These are phyloP conservation scores for Pyracantha coccinea DNA, from an alignment of 331 rosid species.

Conservation along the genomic window DNA sequence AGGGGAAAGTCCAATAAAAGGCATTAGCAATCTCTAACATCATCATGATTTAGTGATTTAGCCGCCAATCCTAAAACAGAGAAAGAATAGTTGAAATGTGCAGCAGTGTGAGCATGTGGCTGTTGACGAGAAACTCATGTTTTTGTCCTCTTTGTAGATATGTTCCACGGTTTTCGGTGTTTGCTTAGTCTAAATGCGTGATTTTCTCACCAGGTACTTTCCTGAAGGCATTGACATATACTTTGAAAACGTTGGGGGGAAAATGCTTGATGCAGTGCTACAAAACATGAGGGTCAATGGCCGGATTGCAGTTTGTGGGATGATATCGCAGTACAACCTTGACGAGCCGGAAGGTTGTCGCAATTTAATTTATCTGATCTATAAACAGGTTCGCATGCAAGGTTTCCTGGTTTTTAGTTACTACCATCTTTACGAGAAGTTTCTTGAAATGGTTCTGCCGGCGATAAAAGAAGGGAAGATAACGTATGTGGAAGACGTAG, in stretches of 20 bases:
- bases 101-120: background rate
- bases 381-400: background rate
- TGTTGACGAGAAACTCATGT: background rate
- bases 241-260: conserved; percentile 27
- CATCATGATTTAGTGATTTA: background rate
- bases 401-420: background rate
- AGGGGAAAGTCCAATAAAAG: background rate
- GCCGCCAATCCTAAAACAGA: background rate
- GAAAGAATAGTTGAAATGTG: background rate
- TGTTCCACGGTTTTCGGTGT: background rate
- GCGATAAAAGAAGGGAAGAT: conserved; percentile 12
- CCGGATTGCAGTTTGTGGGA: conserved; percentile 24
- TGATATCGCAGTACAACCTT: conserved; percentile 29
- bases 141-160: no score
- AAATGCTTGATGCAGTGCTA: conserved; percentile 24
- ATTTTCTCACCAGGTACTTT: conserved; percentile 3
- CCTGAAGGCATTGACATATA: conserved; percentile 21
- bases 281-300: conserved; percentile 7
- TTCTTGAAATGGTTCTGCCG: conserved; percentile 12
- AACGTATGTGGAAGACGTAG: conserved; percentile 5
- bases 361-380: background rate
- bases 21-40: no score
- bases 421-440: conserved; percentile 8
- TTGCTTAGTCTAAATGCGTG: background rate
- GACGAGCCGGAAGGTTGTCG: conserved; percentile 8